These are phyloP conservation scores for Myotisia sp. DNA, from an alignment of 2,329 filamentous ascomycete genomes.

Conservation along the genomic window DNA sequence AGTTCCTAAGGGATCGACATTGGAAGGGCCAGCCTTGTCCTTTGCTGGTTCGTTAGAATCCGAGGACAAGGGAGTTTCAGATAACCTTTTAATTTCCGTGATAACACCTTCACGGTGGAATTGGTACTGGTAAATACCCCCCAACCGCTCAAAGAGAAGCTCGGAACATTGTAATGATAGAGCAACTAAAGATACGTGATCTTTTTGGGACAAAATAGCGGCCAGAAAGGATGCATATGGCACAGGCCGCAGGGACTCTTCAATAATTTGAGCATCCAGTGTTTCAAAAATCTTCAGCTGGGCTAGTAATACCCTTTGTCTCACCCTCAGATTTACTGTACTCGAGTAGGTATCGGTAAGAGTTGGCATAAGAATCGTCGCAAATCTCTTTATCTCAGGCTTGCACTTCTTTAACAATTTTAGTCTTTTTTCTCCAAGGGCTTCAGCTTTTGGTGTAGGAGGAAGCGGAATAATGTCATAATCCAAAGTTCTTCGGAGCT, in stretches of 20 bases:
- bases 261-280: conserved; percentile 67
- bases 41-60: conserved; percentile 9
- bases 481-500: conserved; percentile 32
- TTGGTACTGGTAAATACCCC: conserved; percentile 83
- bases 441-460: conserved; percentile 31
- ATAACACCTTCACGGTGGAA: conserved; percentile 96
- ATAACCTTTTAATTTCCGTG: conserved; percentile 71
- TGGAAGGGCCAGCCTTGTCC: conserved; percentile 8
- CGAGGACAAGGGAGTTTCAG: conserved; percentile 29
- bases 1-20: conserved; percentile 7
- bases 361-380: conserved; percentile 83
- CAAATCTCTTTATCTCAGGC: conserved; percentile 75
- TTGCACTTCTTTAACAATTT: conserved; percentile 71
- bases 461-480: conserved; percentile 25
- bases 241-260: conserved; percentile 72
- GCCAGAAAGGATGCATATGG: conserved; percentile 93
- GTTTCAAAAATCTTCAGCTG: conserved; percentile 97
- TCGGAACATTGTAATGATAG: conserved; percentile 81
- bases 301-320: conserved; percentile 88
- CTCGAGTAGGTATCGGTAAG: conserved; percentile 94
- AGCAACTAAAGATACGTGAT: conserved; percentile 75
- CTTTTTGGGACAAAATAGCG: conserved; percentile 87
- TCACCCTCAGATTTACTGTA: conserved; percentile 86
- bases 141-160: conserved; percentile 67
- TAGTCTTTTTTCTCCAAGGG: conserved; percentile 61